Evolutionary conservation across 1,139 yeast species (phyloP).

Genomic region (Yarrowia galli): DNA sequence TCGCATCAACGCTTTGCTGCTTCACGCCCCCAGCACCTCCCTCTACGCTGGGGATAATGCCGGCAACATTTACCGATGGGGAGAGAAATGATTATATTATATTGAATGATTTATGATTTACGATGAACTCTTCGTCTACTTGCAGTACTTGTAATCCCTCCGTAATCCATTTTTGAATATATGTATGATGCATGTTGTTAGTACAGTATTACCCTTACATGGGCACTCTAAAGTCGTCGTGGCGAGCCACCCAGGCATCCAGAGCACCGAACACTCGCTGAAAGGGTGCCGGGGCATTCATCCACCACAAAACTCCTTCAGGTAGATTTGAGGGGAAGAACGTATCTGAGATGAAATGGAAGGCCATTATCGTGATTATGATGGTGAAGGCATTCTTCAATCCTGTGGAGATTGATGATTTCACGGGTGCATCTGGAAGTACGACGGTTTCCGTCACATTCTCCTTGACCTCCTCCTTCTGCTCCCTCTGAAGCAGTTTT

Average conservation of each 20-base stretch:
- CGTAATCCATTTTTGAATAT: neutral
- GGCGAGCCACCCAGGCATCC: slow-evolving; percentile 26
- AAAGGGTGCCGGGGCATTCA: slow-evolving; percentile 21
- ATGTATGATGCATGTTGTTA: slow-evolving; percentile 14
- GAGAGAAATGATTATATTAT: slow-evolving; percentile 22
- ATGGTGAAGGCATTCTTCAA: neutral
- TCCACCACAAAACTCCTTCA: slow-evolving; percentile 32
- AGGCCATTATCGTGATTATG: neutral
- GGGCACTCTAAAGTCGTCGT: slow-evolving; percentile 25
- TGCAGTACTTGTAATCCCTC: neutral
- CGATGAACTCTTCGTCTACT: neutral
- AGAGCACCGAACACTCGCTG: slow-evolving; percentile 21
- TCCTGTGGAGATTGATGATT: neutral
- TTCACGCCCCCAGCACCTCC: slow-evolving; percentile 32
- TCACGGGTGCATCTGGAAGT: neutral
- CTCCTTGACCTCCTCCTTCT: neutral
- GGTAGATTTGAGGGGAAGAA: slow-evolving; percentile 26
- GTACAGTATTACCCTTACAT: slow-evolving; percentile 6
- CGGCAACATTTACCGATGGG: slow-evolving; percentile 36
- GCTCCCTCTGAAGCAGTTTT: slow-evolving; percentile 6
- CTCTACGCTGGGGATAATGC: slow-evolving; percentile 35
- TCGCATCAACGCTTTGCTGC: slow-evolving; percentile 28
- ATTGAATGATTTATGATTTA: slow-evolving; percentile 21
- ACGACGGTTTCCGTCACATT: neutral
- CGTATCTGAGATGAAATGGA: slow-evolving; percentile 17